Percentiles rank a stretch among this genome's conserved stretches.
Evolutionary conservation across 2,329 filamentous ascomycete species (phyloP).

Genomic region (Fusarium sp.): DNA sequence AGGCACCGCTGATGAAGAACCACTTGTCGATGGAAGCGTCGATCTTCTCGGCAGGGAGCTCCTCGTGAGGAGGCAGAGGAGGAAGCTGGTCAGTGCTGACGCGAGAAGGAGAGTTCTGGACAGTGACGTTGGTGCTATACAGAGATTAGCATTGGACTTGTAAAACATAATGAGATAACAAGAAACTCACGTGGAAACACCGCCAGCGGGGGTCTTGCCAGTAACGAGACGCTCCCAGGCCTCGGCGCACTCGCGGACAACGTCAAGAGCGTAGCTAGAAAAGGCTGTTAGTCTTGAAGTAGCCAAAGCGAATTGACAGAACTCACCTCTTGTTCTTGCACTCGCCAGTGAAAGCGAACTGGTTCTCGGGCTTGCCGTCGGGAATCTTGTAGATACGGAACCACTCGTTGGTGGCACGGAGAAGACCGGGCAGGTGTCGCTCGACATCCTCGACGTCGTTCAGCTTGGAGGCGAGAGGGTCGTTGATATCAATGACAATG

Average conservation of each 20-base stretch:
- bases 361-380: constrained; percentile 99
- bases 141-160: constrained; percentile 47
- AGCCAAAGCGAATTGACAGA: not conserved
- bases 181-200: constrained; percentile 80
- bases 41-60: constrained; percentile 86
- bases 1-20: constrained; percentile 99
- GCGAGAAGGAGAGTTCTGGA: constrained; percentile 79
- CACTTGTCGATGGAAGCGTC: constrained; percentile 99
- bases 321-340: constrained; percentile 98
- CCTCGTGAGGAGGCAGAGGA: constrained; percentile 82
- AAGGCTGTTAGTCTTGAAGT: constrained; percentile 21
- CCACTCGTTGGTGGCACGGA: constrained; percentile 99
- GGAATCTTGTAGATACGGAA: constrained; percentile 99
- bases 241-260: constrained; percentile 95
- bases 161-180: not conserved
- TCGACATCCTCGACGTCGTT: constrained; percentile 99
- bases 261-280: constrained; percentile 87
- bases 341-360: constrained; percentile 99
- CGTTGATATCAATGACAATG: constrained; percentile 98
- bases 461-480: constrained; percentile 94
- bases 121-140: constrained; percentile 82
- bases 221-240: constrained; percentile 97
- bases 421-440: constrained; percentile 94
- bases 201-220: constrained; percentile 84
- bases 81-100: constrained; percentile 77